Percentiles rank a stretch among this genome's conserved stretches.
Evolutionary conservation across 2,329 filamentous ascomycete genomes (phyloP).

Genomic region (Arthrinium phaeospermum): DNA sequence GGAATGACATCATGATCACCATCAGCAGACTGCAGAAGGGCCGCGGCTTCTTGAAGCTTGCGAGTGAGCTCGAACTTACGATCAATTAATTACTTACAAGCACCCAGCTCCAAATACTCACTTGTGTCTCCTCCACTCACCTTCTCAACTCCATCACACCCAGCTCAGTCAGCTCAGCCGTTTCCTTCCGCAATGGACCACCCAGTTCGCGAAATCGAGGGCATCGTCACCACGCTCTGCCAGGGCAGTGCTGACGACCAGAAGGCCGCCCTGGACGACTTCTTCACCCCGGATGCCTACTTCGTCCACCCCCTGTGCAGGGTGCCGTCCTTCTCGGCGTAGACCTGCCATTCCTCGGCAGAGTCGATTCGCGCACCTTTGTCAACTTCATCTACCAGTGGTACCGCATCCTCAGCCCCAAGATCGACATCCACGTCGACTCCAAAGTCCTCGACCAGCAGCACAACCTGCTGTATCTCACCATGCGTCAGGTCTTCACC

Average conservation of each 20-base stretch:
- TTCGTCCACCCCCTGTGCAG: conserved; percentile 83
- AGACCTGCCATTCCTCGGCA: conserved; percentile 46
- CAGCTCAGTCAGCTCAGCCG: neutral
- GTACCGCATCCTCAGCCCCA: conserved; percentile 84
- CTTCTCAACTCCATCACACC: neutral
- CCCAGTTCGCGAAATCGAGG: conserved; percentile 63
- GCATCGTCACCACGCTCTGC: conserved; percentile 71
- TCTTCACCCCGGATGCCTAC: conserved; percentile 73
- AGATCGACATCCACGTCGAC: conserved; percentile 71
- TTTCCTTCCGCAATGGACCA: neutral
- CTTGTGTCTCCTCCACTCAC: neutral
- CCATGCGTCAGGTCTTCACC: conserved; percentile 75
- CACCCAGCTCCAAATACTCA: too few relatives aligned
- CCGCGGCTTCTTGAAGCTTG: too few relatives aligned
- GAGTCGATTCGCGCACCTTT: conserved; percentile 67
- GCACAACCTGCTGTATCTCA: conserved; percentile 73
- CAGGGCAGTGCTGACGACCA: conserved; percentile 72
- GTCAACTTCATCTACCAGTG: conserved; percentile 76
- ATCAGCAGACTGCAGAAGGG: too few relatives aligned
- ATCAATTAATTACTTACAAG: too few relatives aligned
- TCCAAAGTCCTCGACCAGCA: conserved; percentile 71
- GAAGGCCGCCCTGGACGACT: conserved; percentile 67
- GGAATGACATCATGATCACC: too few relatives aligned
- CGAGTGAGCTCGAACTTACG: too few relatives aligned
- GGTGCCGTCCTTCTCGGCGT: conserved; percentile 60